A percentile compares a stretch with the other conserved stretches of the same genome.
Conservation (phyloP, 2,329 filamentous ascomycete species). For the Ophidiomyces ophidiicola region DNA sequence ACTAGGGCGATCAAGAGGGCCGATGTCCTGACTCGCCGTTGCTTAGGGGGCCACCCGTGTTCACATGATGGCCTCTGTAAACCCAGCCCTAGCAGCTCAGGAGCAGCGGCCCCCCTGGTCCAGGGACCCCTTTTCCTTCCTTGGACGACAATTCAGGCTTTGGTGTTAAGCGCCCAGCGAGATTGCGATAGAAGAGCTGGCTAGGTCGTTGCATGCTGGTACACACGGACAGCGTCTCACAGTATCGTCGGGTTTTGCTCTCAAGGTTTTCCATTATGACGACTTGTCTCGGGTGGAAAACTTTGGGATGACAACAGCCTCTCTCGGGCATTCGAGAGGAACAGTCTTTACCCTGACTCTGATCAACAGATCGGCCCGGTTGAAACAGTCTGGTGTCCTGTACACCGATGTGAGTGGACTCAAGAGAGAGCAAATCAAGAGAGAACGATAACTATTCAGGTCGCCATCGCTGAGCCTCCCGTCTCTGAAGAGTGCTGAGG, state of each 20-base stretch:
- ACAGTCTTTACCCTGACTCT: background rate
- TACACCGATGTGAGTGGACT: too few species aligned
- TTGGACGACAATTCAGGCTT: too few species aligned
- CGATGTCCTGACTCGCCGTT: background rate
- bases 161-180: too few species aligned
- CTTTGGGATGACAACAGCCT: background rate
- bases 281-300: background rate
- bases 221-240: constrained; percentile 3
- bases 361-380: background rate
- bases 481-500: too few species aligned
- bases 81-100: too few species aligned
- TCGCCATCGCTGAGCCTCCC: too few species aligned
- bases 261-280: background rate
- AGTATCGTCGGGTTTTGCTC: constrained; percentile 8
- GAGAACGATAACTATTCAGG: background rate
- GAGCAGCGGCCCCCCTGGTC: too few species aligned
- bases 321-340: too few species aligned
- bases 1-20: constrained; percentile 5
- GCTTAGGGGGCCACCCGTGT: background rate
- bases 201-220: too few species aligned
- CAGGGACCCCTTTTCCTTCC: too few species aligned
- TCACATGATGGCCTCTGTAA: constrained; percentile 9
- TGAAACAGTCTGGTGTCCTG: too few species aligned
- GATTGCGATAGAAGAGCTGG: too few species aligned
- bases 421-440: background rate